Percentiles rank a stretch among this genome's conserved stretches.
These are phyloP conservation scores for Calcarisporium arbuscula DNA, from an alignment of 2,329 filamentous ascomycete species.

Conservation along the genomic window DNA sequence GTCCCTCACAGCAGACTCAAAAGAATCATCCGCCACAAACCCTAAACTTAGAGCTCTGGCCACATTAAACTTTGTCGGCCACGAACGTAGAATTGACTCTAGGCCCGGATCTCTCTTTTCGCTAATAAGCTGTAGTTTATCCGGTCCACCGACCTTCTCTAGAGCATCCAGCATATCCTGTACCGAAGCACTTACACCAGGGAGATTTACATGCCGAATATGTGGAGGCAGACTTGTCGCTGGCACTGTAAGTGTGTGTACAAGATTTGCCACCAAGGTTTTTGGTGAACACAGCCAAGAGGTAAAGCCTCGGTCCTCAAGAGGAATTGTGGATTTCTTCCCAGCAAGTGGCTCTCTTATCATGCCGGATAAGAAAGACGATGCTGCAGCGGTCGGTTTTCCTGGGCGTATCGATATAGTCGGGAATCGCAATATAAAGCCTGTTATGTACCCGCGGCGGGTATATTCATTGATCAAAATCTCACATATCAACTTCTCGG, in stretches of 20 bases:
- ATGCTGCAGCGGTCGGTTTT: slow-evolving; percentile 50
- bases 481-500: slow-evolving; percentile 55
- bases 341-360: slow-evolving; percentile 48
- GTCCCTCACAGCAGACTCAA: slow-evolving; percentile 16
- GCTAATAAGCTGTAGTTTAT: slow-evolving; percentile 33
- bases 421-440: slow-evolving; percentile 48
- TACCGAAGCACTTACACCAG: slow-evolving; percentile 41
- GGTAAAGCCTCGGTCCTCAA: slow-evolving; percentile 34
- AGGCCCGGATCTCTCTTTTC: slow-evolving; percentile 38
- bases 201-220: slow-evolving; percentile 32
- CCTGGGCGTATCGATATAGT: slow-evolving; percentile 54
- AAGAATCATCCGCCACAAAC: slow-evolving; percentile 34
- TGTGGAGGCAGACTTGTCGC: slow-evolving; percentile 8
- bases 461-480: slow-evolving; percentile 18
- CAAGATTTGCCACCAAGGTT: slow-evolving; percentile 38
- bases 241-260: slow-evolving; percentile 24
- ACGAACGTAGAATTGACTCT: slow-evolving; percentile 43
- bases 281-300: slow-evolving; percentile 44
- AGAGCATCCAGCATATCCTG: slow-evolving; percentile 44
- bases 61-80: slow-evolving; percentile 42
- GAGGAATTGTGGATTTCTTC: slow-evolving; percentile 35
- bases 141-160: slow-evolving; percentile 36
- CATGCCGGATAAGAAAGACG: slow-evolving; percentile 53
- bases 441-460: slow-evolving; percentile 49
- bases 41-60: slow-evolving; percentile 44